Percentiles rank a stretch among this genome's conserved stretches.
phyloP scores from a whole-genome alignment of 1,284 basidiomycete genomes.

The Mycena citricolor region DNA sequence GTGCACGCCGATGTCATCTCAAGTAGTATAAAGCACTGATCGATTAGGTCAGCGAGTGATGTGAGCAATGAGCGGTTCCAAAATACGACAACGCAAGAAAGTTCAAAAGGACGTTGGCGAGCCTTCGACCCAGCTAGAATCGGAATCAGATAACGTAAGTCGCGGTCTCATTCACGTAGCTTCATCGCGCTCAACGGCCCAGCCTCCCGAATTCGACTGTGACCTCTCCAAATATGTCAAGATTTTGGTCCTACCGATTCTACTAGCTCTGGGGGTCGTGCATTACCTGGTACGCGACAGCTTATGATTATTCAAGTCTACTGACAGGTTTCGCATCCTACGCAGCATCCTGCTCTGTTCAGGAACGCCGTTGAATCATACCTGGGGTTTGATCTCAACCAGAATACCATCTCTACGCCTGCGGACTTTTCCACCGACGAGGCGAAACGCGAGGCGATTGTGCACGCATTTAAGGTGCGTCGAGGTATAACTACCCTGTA shows the following conservation, averaged over 20 bases:
- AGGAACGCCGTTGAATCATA: conserved; percentile 16
- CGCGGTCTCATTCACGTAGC: neutral
- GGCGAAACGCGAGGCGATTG: conserved; percentile 19
- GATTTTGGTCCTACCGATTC: conserved; percentile 9
- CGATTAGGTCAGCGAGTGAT: no score
- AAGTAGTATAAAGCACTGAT: no score
- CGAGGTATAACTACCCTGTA: neutral
- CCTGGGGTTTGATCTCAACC: conserved; percentile 14
- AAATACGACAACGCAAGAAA: conserved; percentile 18
- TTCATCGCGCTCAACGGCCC: neutral
- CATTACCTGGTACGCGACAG: conserved; percentile 11
- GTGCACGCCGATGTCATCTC: no score
- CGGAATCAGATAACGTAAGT: neutral
- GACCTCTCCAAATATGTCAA: conserved; percentile 14
- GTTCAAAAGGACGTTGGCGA: conserved; percentile 4
- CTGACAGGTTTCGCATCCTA: neutral
- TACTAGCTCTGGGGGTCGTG: conserved; percentile 7
- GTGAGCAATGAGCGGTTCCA: conserved; percentile 12
- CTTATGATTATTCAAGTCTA: neutral
- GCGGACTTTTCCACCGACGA: conserved; percentile 18
- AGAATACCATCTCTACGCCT: conserved; percentile 7
- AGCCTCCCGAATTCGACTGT: conserved; percentile 15
- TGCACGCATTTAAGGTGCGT: conserved; percentile 22
- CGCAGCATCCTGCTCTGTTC: conserved; percentile 16
- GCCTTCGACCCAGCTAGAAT: neutral